Evolutionary conservation across 2,329 filamentous ascomycete species (phyloP), one percentile per base, ranked within the genome.

Genomic region (Alternaria sp.): DNA sequence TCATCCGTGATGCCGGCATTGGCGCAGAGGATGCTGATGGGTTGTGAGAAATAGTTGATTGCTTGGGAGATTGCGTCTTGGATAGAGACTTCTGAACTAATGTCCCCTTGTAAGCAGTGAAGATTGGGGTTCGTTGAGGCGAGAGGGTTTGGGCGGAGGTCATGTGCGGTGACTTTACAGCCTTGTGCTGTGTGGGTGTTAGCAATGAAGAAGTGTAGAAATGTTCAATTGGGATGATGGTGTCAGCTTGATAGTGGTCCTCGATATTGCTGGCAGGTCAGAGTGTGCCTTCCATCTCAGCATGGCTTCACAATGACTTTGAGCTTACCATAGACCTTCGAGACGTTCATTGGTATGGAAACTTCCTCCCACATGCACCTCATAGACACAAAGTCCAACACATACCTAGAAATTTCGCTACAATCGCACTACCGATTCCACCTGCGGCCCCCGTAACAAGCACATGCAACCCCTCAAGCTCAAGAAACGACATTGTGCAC

Each of bases 361-460:
- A 33, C 11, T 24, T 23, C 21, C 39, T 8, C 23, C 3, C 11
- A 24, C 11, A 41, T 24, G 5, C 4, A 14, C 26, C 26, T 41
- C 39, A 41, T 24, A 41, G 39, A 4, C 21, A 41, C 39, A 5
- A 41, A 41, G 11, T 31, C 17, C 26, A 13, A 53, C 11, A 61
- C 31, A 41, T 76, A 85, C 83, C 78, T 54, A 85, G 68, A 51
- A 86, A 84, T 64, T 85, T 83, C 48, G 78, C 74, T 4, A 85
- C 81, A 11, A 81, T 81, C 10, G 80, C 78, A 36, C 74, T 75
- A 2, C 84, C 84, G 69, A 85, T 84, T 3, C 81, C 81, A 13
- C 83, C 82, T 14, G 80, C 80, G 14, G 83, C 83, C 14, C 83
- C 83, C 0, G 83, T 84, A 26, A 86, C 77, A 58, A 86, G 84